A percentile compares a stretch with the other conserved stretches of the same genome.
phyloP scores from a whole-genome alignment of 139 green algal genomes.

The Edaphochlamys debaryana region DNA sequence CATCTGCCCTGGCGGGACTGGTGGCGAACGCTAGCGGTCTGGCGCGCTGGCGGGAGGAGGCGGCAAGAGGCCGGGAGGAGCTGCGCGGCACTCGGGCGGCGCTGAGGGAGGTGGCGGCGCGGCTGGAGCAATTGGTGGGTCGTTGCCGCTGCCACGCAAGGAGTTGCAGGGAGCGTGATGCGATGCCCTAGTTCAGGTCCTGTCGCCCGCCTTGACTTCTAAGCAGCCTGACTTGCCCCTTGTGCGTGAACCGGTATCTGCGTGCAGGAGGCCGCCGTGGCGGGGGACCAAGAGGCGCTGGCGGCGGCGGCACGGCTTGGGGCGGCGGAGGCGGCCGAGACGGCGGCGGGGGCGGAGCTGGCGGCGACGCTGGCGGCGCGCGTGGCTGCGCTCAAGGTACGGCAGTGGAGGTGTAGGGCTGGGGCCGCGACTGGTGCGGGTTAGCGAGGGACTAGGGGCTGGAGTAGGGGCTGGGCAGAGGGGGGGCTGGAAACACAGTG shows the following conservation, averaged over 20 bases:
- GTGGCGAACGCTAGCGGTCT: conserved; percentile 60
- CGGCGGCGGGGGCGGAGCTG: conserved; percentile 17
- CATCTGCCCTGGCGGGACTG: conserved; percentile 43
- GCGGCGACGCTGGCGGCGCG: neutral
- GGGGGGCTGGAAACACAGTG: no score
- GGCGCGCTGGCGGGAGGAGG: conserved; percentile 56
- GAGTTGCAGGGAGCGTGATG: no score
- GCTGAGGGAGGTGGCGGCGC: conserved; percentile 35
- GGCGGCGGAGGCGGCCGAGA: neutral
- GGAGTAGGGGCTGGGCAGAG: no score
- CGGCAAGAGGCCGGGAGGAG: conserved; percentile 44
- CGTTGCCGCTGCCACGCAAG: no score
- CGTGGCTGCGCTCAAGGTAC: neutral
- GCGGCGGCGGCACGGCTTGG: conserved; percentile 6
- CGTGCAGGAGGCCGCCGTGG: conserved; percentile 25
- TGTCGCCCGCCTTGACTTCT: no score
- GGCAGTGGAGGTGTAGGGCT: no score
- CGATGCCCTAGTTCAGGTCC: no score
- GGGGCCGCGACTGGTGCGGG: no score
- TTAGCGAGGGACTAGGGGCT: no score
- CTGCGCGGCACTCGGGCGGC: conserved; percentile 44
- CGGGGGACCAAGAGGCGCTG: conserved; percentile 8
- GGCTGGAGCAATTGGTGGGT: conserved; percentile 41
- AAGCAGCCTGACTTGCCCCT: no score
- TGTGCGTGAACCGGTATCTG: no score